Evolutionary conservation across 2,329 filamentous ascomycete species (phyloP), one percentile per base, ranked within the genome.

Genomic region (Penicillium corylophilum): DNA sequence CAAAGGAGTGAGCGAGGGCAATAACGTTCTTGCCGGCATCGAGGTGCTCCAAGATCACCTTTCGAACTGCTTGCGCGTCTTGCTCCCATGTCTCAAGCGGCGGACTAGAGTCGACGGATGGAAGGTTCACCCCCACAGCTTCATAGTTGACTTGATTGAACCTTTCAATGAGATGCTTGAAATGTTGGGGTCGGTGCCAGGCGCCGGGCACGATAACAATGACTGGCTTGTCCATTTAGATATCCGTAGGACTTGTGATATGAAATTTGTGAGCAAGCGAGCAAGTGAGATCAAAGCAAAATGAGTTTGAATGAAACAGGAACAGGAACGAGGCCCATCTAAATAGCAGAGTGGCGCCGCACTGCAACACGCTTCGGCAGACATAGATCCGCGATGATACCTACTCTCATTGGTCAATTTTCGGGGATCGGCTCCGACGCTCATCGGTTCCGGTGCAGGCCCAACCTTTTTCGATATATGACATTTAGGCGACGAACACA

Each of bases 1-100:
- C 67, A 45, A 70, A 71, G 7, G 68, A 71, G 46, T 71, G 68
- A 6, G 55, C 65, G 16, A 71, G 18, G 1, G 64, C 42, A 35
- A 71, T 59, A 22, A 71, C 65, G 8, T 68, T 61, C 38, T 62
- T 64, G 10, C 66, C 68, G 5, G 39, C 40, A 26, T 67, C 57
- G 2, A 64, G 45, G 33, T 58, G 56, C 33, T 51, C 45, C 29
- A 62, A 46, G 26, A 64, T 64, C 9, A 57, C 53, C 33, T 47
- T 31, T 23, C 61, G 62, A 20, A 65, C 48, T n/a, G 55, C 64
- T 39, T 60, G 42, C 8, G 65, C 65, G 38, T 68, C 65, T 16
- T 63, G 38, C 1, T 63, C 56, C 66, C 64, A 68, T 44, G 42
- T 65, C 20, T 56, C 3, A 3, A 52, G 55, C 1, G 64, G 62